Evolutionary conservation across 108 stramenopile species (phyloP).

Genomic region (Skeletonema costatum): DNA sequence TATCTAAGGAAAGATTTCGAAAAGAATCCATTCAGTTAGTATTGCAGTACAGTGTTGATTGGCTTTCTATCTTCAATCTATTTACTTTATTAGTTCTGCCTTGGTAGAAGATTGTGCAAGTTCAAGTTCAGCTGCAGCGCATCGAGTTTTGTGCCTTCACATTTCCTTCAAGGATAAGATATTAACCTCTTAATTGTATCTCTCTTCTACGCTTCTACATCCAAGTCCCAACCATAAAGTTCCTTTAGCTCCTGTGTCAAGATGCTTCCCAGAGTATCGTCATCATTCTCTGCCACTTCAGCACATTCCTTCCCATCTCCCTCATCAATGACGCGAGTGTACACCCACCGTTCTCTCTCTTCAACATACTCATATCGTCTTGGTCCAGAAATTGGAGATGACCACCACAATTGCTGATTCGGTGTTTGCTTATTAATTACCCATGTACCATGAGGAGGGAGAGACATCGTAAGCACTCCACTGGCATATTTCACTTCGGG

Average conservation of each 20-base stretch:
- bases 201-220: constrained; percentile 37
- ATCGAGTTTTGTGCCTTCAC: background rate
- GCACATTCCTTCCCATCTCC: background rate
- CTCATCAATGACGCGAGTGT: constrained; percentile 61
- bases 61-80: too few relatives aligned
- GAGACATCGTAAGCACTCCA: constrained; percentile 76
- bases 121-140: background rate
- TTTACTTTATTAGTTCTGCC: too few relatives aligned
- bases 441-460: constrained; percentile 89
- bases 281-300: constrained; percentile 11
- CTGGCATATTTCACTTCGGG: constrained; percentile 70
- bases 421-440: constrained; percentile 98
- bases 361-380: constrained; percentile 86
- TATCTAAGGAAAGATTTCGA: background rate
- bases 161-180: background rate
- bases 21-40: background rate
- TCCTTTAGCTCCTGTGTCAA: constrained; percentile 63
- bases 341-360: constrained; percentile 70
- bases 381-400: constrained; percentile 90
- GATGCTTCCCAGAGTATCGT: constrained; percentile 49
- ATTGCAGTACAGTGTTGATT: too few relatives aligned
- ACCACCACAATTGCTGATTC: constrained; percentile 90
- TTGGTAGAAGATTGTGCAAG: background rate
- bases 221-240: constrained; percentile 55
- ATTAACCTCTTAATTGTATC: background rate